A percentile compares a stretch with the other conserved stretches of the same genome.
phyloP scores from a whole-genome alignment of 2,329 filamentous ascomycete species.

The Phialemoniopsis sp. region DNA sequence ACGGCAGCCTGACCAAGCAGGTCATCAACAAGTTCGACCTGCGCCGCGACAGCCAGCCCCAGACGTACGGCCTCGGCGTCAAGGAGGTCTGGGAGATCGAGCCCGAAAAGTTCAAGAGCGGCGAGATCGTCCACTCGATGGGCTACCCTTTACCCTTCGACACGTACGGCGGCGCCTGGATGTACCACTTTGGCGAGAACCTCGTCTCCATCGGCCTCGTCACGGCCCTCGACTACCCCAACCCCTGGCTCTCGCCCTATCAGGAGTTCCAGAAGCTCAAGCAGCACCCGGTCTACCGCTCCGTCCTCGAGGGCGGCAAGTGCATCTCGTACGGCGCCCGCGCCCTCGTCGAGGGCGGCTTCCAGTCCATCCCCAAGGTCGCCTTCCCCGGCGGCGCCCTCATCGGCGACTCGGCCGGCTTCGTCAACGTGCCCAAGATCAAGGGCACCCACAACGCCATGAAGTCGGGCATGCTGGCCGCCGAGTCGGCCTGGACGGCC shows the following conservation, averaged over 20 bases:
- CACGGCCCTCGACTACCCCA: constrained; percentile 89
- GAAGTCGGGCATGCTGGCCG: constrained; percentile 94
- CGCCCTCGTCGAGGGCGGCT: constrained; percentile 89
- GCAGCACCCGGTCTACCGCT: constrained; percentile 86
- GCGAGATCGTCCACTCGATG: constrained; percentile 83
- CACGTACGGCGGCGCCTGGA: constrained; percentile 96
- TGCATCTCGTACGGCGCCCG: constrained; percentile 95
- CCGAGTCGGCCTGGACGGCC: constrained; percentile 82
- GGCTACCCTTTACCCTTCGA: constrained; percentile 85
- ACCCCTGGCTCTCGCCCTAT: constrained; percentile 95
- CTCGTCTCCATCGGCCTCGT: constrained; percentile 89
- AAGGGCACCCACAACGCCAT: constrained; percentile 98
- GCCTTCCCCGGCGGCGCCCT: constrained; percentile 93
- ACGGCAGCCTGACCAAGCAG: constrained; percentile 92
- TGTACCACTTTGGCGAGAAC: constrained; percentile 99
- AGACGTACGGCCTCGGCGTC: constrained; percentile 90
- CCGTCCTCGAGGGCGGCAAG: constrained; percentile 89
- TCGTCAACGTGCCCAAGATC: constrained; percentile 96
- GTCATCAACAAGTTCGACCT: constrained; percentile 93
- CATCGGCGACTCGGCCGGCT: constrained; percentile 93
- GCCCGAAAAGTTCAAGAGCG: constrained; percentile 86
- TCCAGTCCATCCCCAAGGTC: constrained; percentile 96
- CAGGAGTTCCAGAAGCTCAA: constrained; percentile 98
- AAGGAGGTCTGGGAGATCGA: constrained; percentile 98
- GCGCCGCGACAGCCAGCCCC: constrained; percentile 81